Evolutionary conservation across 164 flowering plant species (phyloP), one percentile per base, ranked within the genome.

Genomic region (Aristolochia fimbriata): DNA sequence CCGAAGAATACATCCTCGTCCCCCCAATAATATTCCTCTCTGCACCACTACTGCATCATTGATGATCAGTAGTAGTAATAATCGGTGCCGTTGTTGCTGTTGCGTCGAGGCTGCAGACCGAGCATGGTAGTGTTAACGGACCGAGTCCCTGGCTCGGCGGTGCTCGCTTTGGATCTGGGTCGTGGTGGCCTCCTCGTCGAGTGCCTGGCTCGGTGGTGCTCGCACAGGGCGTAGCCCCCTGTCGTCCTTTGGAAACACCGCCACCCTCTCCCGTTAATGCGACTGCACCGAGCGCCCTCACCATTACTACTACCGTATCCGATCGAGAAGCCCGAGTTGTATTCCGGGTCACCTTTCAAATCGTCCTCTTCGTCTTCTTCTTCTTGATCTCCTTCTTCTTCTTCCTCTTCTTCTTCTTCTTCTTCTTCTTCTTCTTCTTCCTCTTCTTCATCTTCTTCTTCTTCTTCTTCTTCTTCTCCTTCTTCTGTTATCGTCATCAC

Each of bases 231-330:
- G 55, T 87, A 87, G 6, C 97, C 95, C 2, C 83, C 93, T 7
- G 84, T 80, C 23, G 95, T 85, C 27, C 72, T 87, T 46, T 91
- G 95, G 55, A 85, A 79, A 63, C 97, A 90, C 56, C 97, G 72
- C 97, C 97, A 90, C 31, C 95, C 95, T 56, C 95, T 69, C 12
- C 95, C 97, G 52, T 90, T 87, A 13, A 85, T 82, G 0, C 95
- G 87, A 59, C 95, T 91, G 73, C 95, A 91, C 79, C 94, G 71
- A 27, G 91, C 87, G 1, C n/a, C 21, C n/a, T 48, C 51, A n/a
- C n/a, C n/a, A n/a, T n/a, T n/a, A n/a, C n/a, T n/a, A n/a, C n/a
- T n/a, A n/a, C n/a, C n/a, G n/a, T n/a, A 6, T 52, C 56, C n/a
- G 22, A 8, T 13, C 2, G 12, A 3, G 43, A 37, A 6, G 43